Percentiles rank a stretch among this genome's conserved stretches.
phyloP scores from a whole-genome alignment of 176 grass and related monocot genomes.

The Chrysopogon serrulatus region DNA sequence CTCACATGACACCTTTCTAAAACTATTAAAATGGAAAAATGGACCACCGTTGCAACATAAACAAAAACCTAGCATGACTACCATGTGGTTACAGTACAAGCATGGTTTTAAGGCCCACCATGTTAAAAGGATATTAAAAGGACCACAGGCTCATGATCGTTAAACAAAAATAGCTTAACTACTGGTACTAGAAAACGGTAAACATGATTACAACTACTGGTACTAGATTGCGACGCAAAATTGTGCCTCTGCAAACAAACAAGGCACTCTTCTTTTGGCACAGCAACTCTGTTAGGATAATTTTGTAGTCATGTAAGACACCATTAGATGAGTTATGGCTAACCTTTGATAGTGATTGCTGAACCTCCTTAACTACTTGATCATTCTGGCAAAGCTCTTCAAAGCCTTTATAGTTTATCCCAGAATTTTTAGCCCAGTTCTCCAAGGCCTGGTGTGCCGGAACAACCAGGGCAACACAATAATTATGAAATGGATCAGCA shows the following conservation, averaged over 20 bases:
- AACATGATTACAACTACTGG: no score
- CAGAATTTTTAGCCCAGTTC: constrained; percentile 60
- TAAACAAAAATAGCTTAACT: background rate
- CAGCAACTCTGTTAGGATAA: background rate
- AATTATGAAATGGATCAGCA: constrained; percentile 72
- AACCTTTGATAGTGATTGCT: constrained; percentile 70
- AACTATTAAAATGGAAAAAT: background rate
- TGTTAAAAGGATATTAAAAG: background rate
- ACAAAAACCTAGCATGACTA: background rate
- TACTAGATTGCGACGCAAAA: background rate
- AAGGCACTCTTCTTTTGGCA: background rate
- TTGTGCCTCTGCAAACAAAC: background rate
- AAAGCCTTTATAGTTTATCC: constrained; percentile 45
- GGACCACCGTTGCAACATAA: background rate
- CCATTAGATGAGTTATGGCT: background rate
- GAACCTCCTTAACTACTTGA: constrained; percentile 58
- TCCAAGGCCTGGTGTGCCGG: constrained; percentile 46
- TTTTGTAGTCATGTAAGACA: background rate
- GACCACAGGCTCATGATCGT: background rate
- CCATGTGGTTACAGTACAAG: background rate
- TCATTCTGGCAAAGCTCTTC: constrained; percentile 65
- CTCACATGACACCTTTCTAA: background rate
- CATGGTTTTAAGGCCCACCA: background rate
- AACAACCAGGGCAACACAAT: constrained; percentile 76
- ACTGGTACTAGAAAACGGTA: background rate